Conservation (phyloP, 1,139 yeast species). For the Yamadazyma trypodendri region DNA sequence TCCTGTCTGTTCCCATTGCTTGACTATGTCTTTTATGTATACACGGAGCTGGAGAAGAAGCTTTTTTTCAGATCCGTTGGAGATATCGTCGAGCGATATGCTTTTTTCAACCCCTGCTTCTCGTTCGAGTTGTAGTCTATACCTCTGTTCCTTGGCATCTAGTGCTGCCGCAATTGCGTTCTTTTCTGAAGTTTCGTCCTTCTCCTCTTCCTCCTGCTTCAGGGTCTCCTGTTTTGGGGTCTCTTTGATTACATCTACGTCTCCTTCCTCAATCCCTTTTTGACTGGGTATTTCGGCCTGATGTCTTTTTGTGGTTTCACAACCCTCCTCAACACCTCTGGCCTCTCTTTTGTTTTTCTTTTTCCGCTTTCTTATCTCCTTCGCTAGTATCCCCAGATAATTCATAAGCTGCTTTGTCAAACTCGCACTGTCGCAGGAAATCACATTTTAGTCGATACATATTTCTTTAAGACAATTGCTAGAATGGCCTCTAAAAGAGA, state of each 20-base stretch:
- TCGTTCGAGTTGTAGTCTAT: conserved; percentile 15
- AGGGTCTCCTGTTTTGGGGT: too few species aligned
- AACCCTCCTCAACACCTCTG: not conserved
- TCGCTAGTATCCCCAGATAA: conserved; percentile 4
- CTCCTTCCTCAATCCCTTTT: too few species aligned
- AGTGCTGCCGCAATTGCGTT: not conserved
- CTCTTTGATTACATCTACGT: too few species aligned
- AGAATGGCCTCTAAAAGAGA: conserved; percentile 1
- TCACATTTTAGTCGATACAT: conserved; percentile 5
- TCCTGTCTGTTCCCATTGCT: conserved; percentile 39
- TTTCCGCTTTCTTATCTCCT: conserved; percentile 9
- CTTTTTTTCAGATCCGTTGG: conserved; percentile 22
- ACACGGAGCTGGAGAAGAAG: conserved; percentile 47
- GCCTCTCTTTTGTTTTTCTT: not conserved
- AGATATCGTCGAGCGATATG: conserved; percentile 35
- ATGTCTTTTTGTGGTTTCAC: too few species aligned
- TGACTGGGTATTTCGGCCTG: too few species aligned
- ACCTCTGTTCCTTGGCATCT: conserved; percentile 11
- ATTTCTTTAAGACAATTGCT: not conserved
- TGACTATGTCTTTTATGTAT: conserved; percentile 46
- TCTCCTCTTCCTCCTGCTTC: not conserved
- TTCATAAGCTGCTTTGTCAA: not conserved
- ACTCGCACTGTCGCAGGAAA: conserved; percentile 2
- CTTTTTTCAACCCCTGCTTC: conserved; percentile 21
- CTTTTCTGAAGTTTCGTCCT: not conserved